Base-by-base conservation (phyloP, 768 basidiomycete genomes). In the Trametes gibbosa region DNA sequence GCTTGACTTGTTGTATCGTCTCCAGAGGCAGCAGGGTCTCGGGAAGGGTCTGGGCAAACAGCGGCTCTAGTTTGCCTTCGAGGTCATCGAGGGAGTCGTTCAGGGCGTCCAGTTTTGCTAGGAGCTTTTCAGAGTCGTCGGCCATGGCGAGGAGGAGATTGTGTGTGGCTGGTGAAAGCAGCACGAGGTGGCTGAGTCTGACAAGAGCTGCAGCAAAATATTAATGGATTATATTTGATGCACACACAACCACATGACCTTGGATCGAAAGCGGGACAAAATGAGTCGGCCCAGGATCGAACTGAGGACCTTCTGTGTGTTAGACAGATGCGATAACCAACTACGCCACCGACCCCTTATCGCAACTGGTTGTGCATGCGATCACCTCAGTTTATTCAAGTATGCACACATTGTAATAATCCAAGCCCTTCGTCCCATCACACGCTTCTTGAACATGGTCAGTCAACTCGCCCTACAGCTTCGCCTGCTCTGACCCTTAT, bases 251-350 rank as follows among this genome's bases (percentile, higher is more conserved):
- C n/a, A n/a, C n/a, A n/a, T n/a, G n/a, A n/a, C n/a, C n/a, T n/a
- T n/a, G n/a, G n/a, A n/a, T n/a, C n/a, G n/a, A n/a, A n/a, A n/a
- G n/a, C n/a, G n/a, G n/a, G 13, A 55, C 66, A 66, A 77, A 50
- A 50, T 66, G 65, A 66, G 65, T 66, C 62, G 81, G 82, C 73
- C 80, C 82, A 79, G 83, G 82, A 69, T 85, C 83, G 82, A 85
- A 84, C 84, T 79, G 83, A 75, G 77, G 84, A 81, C 83, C 84
- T 84, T 83, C 84, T 84, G 84, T 84, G 84, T 86, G 84, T 87
- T 84, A 86, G 84, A 86, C 85, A 84, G 83, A 85, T 84, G 84
- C 82, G 84, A 87, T 87, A 86, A 86, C 84, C 84, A 86, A 85
- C 83, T 86, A 87, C 85, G 82, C 84, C 85, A 86, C 81, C 82